phyloP scores from a whole-genome alignment of 495 filamentous ascomycete genomes.

The Cercophora sp. region DNA sequence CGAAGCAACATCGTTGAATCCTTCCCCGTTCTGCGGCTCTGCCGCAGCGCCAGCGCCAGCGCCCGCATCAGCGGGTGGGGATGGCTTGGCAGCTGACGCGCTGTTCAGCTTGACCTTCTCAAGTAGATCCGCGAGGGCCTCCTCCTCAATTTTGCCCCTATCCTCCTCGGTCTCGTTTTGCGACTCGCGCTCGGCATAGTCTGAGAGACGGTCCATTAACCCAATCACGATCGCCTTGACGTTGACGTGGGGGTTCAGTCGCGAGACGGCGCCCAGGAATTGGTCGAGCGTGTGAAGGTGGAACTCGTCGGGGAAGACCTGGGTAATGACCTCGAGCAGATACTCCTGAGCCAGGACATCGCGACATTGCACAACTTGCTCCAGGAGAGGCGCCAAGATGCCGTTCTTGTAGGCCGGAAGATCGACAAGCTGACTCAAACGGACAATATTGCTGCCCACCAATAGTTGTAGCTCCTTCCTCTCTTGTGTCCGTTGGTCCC shows the following conservation, averaged over 20 bases:
- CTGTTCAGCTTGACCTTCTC: constrained; percentile 73
- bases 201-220: constrained; percentile 91
- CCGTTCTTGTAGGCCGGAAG: constrained; percentile 87
- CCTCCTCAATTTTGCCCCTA: constrained; percentile 71
- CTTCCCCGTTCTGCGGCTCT: constrained; percentile 15
- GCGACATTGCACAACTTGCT: constrained; percentile 96
- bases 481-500: constrained; percentile 89
- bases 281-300: constrained; percentile 95
- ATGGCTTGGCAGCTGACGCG: constrained; percentile 36
- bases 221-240: constrained; percentile 98
- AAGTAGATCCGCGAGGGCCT: constrained; percentile 70
- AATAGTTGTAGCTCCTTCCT: constrained; percentile 90
- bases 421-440: constrained; percentile 93
- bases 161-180: constrained; percentile 69
- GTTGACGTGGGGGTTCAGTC: constrained; percentile 92
- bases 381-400: constrained; percentile 82
- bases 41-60: constrained; percentile 11
- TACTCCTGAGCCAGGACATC: constrained; percentile 98
- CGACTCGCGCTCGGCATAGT: constrained; percentile 84
- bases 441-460: constrained; percentile 91
- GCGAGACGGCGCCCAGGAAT: constrained; percentile 82
- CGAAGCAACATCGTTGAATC: constrained; percentile 16
- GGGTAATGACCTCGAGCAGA: constrained; percentile 93
- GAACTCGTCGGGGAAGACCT: constrained; percentile 98
- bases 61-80: constrained; percentile 11